phyloP scores from a whole-genome alignment of 225 moss, liverwort and hornwort species.

The Anthoceros angustus region DNA sequence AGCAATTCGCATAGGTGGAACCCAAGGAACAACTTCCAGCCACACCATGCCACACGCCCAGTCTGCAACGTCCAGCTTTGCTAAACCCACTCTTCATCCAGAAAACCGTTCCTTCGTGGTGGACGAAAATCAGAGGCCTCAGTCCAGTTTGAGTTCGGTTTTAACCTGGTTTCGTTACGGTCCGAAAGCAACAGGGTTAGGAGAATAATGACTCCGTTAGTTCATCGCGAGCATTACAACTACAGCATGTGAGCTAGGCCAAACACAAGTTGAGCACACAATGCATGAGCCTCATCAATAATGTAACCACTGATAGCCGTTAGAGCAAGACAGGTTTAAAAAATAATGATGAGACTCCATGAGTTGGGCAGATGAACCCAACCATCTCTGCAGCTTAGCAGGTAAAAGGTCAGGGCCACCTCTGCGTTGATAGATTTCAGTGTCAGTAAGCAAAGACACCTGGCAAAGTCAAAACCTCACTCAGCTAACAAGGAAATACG shows the following conservation, averaged over 20 bases:
- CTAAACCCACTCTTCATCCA: too few species aligned
- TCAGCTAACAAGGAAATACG: background rate
- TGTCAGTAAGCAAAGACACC: slow-evolving; percentile 1
- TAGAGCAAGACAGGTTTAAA: background rate
- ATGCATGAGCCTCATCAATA: background rate
- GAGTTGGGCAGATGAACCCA: background rate
- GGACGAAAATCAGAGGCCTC: too few species aligned
- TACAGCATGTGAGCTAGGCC: background rate
- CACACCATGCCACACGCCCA: too few species aligned
- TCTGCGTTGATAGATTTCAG: slow-evolving; percentile 4
- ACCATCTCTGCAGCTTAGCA: slow-evolving; percentile 3
- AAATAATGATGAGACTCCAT: background rate
- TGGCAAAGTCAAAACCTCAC: background rate
- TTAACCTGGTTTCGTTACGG: too few species aligned
- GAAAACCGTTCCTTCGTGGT: too few species aligned
- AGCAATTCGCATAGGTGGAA: too few species aligned
- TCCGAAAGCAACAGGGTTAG: background rate
- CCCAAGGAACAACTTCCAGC: too few species aligned
- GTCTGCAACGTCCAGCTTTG: too few species aligned
- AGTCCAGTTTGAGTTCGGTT: too few species aligned
- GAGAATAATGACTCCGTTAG: background rate
- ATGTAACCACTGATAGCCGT: background rate
- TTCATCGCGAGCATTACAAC: background rate
- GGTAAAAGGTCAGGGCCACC: slow-evolving; percentile 2
- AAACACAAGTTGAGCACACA: background rate